A percentile compares a stretch with the other conserved stretches of the same genome.
phyloP scores from a whole-genome alignment of 148 eudicot species.

The Diospyros lotus region DNA sequence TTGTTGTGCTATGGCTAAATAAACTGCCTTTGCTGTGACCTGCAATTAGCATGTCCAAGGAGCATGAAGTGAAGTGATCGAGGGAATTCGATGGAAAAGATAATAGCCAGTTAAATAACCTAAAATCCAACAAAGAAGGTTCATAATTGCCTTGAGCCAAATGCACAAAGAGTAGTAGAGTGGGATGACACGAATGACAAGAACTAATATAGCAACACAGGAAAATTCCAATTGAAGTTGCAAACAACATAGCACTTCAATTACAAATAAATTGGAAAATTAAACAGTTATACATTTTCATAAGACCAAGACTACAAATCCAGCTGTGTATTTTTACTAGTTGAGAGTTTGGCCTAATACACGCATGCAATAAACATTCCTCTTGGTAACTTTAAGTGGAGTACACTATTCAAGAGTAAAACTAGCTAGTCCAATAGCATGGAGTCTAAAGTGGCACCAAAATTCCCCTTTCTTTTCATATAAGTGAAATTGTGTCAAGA shows the following conservation, averaged over 20 bases:
- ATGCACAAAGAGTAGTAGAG: background rate
- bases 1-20: conserved; percentile 67
- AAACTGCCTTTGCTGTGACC: conserved; percentile 83
- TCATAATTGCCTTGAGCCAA: background rate
- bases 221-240: background rate
- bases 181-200: background rate
- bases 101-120: background rate
- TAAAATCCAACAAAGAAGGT: background rate
- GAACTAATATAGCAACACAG: background rate
- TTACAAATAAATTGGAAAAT: background rate
- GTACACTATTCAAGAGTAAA: background rate
- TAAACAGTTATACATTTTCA: too few species aligned
- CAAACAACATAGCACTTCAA: background rate
- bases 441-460: too few species aligned
- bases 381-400: background rate
- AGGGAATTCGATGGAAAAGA: background rate
- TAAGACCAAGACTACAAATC: background rate
- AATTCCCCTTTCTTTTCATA: background rate
- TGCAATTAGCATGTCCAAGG: conserved; percentile 1
- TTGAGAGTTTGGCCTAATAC: too few species aligned
- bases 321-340: background rate
- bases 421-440: background rate
- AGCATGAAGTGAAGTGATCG: background rate
- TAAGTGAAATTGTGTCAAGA: background rate
- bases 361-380: too few species aligned